Conservation (phyloP, 164 flowering plant species). For the Kingdonia uniflora region DNA sequence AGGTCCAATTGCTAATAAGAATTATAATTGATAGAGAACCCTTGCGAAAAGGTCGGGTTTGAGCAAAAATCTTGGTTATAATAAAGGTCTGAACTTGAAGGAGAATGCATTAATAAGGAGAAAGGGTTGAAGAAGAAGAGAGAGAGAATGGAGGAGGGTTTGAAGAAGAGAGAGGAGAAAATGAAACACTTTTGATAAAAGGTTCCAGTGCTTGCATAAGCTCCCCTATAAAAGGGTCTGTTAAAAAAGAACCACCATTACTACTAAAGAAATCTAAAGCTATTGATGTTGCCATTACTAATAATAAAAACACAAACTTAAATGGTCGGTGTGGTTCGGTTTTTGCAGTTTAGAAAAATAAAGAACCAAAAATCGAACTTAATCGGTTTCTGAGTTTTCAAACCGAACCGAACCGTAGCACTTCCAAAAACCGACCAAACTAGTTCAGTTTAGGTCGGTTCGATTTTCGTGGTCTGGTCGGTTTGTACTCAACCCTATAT, state of each 20-base stretch:
- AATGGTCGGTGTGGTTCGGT: too few species aligned
- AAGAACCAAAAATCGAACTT: too few species aligned
- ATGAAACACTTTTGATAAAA: conserved; percentile 77
- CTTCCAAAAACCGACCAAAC: too few species aligned
- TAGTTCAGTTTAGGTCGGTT: too few species aligned
- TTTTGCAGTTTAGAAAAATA: too few species aligned
- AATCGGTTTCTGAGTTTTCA: too few species aligned
- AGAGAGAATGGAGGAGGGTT: neutral
- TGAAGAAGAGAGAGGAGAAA: conserved; percentile 10
- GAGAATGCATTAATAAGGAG: conserved; percentile 13
- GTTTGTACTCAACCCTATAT: too few species aligned
- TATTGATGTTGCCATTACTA: conserved; percentile 65
- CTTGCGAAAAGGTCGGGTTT: conserved; percentile 11
- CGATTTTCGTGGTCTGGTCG: too few species aligned
- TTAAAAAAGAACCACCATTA: conserved; percentile 16
- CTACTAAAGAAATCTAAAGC: too few species aligned
- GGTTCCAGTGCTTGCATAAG: conserved; percentile 92
- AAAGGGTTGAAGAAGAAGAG: conserved; percentile 5
- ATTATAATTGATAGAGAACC: neutral
- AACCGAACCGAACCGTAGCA: too few species aligned
- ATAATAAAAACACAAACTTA: too few species aligned
- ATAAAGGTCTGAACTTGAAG: conserved; percentile 13
- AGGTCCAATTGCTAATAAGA: conserved; percentile 17
- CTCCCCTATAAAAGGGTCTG: conserved; percentile 47
- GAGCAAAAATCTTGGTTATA: conserved; percentile 18